Evolutionary conservation across 2,329 filamentous ascomycete species (phyloP).

Genomic region (Colletotrichum sp.): DNA sequence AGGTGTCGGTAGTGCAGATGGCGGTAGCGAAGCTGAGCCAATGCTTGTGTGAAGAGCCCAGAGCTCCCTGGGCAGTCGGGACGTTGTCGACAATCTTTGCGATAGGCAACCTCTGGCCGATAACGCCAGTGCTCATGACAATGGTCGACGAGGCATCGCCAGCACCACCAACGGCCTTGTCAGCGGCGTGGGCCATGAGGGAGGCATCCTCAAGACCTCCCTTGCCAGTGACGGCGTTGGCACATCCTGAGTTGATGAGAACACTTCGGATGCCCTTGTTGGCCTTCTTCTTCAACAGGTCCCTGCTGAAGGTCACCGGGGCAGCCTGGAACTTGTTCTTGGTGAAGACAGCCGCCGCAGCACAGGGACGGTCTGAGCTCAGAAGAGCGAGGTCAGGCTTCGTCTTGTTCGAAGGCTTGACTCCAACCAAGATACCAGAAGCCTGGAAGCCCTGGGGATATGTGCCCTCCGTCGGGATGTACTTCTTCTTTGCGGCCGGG

Average conservation of each 20-base stretch:
- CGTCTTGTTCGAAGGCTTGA: constrained; percentile 90
- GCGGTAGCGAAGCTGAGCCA: constrained; percentile 88
- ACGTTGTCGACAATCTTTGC: constrained; percentile 87
- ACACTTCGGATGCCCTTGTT: constrained; percentile 79
- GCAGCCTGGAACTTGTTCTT: constrained; percentile 98
- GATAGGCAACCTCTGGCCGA: constrained; percentile 92
- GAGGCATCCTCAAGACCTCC: constrained; percentile 88
- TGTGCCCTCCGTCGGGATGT: constrained; percentile 81
- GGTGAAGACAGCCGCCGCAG: constrained; percentile 92
- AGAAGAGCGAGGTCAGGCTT: constrained; percentile 92
- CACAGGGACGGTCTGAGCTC: constrained; percentile 83
- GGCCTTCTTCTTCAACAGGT: constrained; percentile 69
- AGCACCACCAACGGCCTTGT: constrained; percentile 59
- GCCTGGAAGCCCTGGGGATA: constrained; percentile 92
- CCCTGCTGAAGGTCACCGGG: constrained; percentile 84
- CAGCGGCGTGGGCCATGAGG: constrained; percentile 81
- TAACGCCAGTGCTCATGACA: constrained; percentile 98
- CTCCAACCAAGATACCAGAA: constrained; percentile 87
- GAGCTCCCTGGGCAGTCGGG: constrained; percentile 72
- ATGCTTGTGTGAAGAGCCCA: constrained; percentile 79
- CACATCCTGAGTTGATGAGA: constrained; percentile 93
- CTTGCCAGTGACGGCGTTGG: constrained; percentile 94
- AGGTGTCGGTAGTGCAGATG: constrained; percentile 98
- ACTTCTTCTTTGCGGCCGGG: constrained; percentile 85
- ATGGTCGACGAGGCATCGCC: constrained; percentile 64